Evolutionary conservation across 805 yeast genomes (phyloP).

Genomic region (Metschnikowia rubicola): DNA sequence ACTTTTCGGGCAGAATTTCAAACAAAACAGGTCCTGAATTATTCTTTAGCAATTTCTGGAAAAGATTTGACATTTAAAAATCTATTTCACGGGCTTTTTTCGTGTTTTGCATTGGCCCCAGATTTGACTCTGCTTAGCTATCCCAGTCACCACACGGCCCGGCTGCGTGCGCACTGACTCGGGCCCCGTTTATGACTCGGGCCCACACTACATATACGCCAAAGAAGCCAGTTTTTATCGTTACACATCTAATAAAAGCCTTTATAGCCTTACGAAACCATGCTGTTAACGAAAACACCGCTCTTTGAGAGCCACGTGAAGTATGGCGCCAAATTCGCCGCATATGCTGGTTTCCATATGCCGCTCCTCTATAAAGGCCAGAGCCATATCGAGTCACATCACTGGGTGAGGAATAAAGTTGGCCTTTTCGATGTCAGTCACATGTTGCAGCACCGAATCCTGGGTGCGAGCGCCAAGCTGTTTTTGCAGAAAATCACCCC

Average conservation of each 20-base stretch:
- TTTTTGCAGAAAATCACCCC: slow-evolving; percentile 86
- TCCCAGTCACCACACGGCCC: slow-evolving; percentile 3
- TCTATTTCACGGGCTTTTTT: no score
- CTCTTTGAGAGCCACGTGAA: slow-evolving; percentile 74
- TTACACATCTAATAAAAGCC: neutral
- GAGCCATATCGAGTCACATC: slow-evolving; percentile 86
- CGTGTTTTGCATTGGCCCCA: no score
- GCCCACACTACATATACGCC: slow-evolving; percentile 2
- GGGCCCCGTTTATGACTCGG: neutral
- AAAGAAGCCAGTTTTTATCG: neutral
- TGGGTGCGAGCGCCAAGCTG: slow-evolving; percentile 63
- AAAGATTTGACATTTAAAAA: no score
- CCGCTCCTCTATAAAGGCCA: slow-evolving; percentile 86
- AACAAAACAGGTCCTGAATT: neutral
- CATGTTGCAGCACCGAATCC: slow-evolving; percentile 86
- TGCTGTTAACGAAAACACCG: slow-evolving; percentile 60
- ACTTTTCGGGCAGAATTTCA: neutral
- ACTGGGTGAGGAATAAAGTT: slow-evolving; percentile 85
- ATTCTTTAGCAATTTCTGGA: neutral
- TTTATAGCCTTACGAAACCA: neutral
- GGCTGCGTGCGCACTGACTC: slow-evolving; percentile 9
- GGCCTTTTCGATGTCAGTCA: slow-evolving; percentile 97
- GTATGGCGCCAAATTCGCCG: slow-evolving; percentile 86
- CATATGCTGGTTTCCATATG: slow-evolving; percentile 95
- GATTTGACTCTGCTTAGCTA: no score